Evolutionary conservation across 169 alveolate species (phyloP), one percentile per base, ranked within the genome.

Genomic region (Cystoisospora suis): DNA sequence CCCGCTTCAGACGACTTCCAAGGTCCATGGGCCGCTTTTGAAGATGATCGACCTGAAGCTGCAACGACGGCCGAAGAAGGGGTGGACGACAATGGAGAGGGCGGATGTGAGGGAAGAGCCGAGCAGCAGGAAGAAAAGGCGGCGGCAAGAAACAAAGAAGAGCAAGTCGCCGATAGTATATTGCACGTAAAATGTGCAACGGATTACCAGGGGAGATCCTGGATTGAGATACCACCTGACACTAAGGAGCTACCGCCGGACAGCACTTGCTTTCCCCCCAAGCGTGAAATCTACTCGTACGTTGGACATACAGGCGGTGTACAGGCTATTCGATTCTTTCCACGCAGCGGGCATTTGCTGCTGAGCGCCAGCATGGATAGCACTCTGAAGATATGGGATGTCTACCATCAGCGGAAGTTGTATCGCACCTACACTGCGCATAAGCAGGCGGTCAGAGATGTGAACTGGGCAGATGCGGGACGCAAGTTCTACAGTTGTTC

Each of bases 251-350:
- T 59, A 44, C 27, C 69, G 42, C 46, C 61, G 46, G 91, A 70
- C 72, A n/a, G 46, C 49, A 45, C 46, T 47, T n/a, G 58, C 58
- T 92, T 42, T 70, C 81, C 81, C 29, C 94, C 94, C 38, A 85
- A 90, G 75, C 56, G 72, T 36, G 42, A 44, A 45, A 49, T 92
- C 56, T 79, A 81, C 90, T 86, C 93, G 20, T 95, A 93, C 92
- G 95, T 93, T 12, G 99, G 99, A 0, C 99, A 98, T 91, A 95
- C 97, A 32, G 95, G 97, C 91, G 98, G 98, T 85, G 99, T 98
- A 36, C 95, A 97, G 91, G 93, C 96, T 49, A 96, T 97, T 38
- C 96, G 96, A 88, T 97, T 96, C 94, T 96, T 97, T 89, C 99
- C 99, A 32, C 94, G 93, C 92, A 96, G 95, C 79, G 99, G 99